phyloP scores from a whole-genome alignment of 2,329 filamentous ascomycete species.

The Nigrospora oryzae region DNA sequence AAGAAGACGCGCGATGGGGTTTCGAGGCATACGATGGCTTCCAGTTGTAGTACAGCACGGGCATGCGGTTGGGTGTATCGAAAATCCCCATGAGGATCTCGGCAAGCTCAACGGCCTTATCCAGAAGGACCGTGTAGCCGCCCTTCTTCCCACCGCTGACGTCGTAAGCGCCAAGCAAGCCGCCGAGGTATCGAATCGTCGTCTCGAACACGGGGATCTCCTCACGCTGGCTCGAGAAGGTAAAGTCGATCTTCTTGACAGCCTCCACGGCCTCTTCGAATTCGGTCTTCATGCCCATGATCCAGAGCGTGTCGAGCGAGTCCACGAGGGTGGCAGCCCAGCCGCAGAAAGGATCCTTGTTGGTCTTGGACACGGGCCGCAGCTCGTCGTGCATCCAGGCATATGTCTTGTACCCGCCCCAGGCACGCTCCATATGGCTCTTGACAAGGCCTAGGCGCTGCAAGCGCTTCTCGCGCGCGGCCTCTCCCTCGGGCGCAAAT shows the following conservation, averaged over 20 bases:
- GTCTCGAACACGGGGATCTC: slow-evolving; percentile 91
- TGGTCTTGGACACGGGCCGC: slow-evolving; percentile 57
- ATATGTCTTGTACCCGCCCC: slow-evolving; percentile 70
- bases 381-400: slow-evolving; percentile 88
- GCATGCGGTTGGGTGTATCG: slow-evolving; percentile 90
- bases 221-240: slow-evolving; percentile 47
- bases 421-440: slow-evolving; percentile 67
- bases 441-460: slow-evolving; percentile 60
- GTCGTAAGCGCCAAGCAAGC: slow-evolving; percentile 79
- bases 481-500: slow-evolving; percentile 58
- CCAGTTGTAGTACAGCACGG: slow-evolving; percentile 73
- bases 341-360: slow-evolving; percentile 76
- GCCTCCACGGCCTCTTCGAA: slow-evolving; percentile 57
- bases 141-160: slow-evolving; percentile 55
- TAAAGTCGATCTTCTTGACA: slow-evolving; percentile 66
- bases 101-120: slow-evolving; percentile 64
- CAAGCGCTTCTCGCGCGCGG: slow-evolving; percentile 52
- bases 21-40: slow-evolving; percentile 55
- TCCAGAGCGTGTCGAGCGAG: slow-evolving; percentile 62
- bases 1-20: slow-evolving; percentile 50
- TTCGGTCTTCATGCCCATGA: slow-evolving; percentile 60
- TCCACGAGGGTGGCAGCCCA: slow-evolving; percentile 65
- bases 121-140: slow-evolving; percentile 54
- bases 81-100: slow-evolving; percentile 67
- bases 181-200: slow-evolving; percentile 83